phyloP scores from a whole-genome alignment of 441 rosid genomes.

The Croton setiger region DNA sequence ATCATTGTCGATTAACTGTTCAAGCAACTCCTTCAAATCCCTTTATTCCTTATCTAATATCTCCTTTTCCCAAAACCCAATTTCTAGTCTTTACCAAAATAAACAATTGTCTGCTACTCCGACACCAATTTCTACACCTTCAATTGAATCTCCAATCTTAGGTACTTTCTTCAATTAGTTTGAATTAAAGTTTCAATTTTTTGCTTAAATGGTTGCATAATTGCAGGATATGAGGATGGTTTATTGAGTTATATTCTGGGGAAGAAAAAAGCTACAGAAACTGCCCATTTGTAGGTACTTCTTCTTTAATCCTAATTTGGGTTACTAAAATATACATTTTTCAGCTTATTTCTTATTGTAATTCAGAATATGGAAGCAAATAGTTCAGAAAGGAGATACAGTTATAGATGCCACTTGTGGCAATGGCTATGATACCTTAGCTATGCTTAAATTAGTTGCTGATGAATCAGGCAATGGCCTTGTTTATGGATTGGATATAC shows the following conservation, averaged over 20 bases:
- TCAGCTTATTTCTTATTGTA: not conserved
- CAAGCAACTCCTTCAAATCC: not conserved
- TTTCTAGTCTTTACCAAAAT: not conserved
- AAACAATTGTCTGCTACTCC: constrained; percentile 10
- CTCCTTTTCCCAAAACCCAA: not conserved
- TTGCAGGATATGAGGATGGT: constrained; percentile 65
- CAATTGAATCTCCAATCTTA: constrained; percentile 12
- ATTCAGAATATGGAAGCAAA: constrained; percentile 73
- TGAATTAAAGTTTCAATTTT: not conserved
- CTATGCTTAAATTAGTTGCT: constrained; percentile 64
- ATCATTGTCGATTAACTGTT: not conserved
- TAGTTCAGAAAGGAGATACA: constrained; percentile 61
- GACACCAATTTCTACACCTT: not conserved
- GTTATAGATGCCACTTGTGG: constrained; percentile 92
- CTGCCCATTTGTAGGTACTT: constrained; percentile 75
- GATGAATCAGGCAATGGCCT: constrained; percentile 48
- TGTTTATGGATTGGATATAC: constrained; percentile 84
- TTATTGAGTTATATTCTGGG: constrained; percentile 75
- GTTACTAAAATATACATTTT: not conserved
- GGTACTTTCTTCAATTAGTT: not conserved
- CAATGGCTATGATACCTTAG: constrained; percentile 79
- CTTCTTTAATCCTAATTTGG: not conserved
- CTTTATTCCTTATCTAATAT: not conserved
- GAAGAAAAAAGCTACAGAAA: constrained; percentile 86
- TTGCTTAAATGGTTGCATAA: not conserved